phyloP scores from a whole-genome alignment of 805 yeast genomes.

The Kuraishia cidri region DNA sequence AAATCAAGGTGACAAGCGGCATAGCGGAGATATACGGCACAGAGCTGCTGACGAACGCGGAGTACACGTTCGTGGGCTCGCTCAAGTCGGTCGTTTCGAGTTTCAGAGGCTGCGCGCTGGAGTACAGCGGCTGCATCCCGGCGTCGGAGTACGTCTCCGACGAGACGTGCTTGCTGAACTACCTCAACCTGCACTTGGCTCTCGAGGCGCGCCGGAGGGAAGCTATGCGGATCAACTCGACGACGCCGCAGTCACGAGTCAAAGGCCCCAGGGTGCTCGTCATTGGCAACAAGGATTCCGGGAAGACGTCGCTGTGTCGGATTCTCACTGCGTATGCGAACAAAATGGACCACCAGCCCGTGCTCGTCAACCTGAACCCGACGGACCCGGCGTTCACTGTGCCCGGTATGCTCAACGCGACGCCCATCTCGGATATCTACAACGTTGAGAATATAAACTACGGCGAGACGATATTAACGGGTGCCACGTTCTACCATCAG shows the following conservation, averaged over 20 bases:
- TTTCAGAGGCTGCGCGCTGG: conserved; percentile 57
- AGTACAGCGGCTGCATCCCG: conserved; percentile 34
- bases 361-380: conserved; percentile 77
- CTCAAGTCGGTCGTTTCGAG: conserved; percentile 48
- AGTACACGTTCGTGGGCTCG: conserved; percentile 44
- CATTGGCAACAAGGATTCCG: conserved; percentile 64
- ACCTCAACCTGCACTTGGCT: conserved; percentile 66
- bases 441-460: conserved; percentile 66
- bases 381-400: conserved; percentile 35
- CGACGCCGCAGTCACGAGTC: conserved; percentile 2
- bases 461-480: conserved; percentile 73
- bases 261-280: conserved; percentile 51
- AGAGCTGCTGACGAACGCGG: conserved; percentile 69
- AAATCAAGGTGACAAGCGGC: conserved; percentile 51
- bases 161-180: conserved; percentile 57
- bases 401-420: conserved; percentile 82
- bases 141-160: conserved; percentile 58
- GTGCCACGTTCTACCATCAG: conserved; percentile 70
- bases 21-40: conserved; percentile 90
- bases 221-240: conserved; percentile 15
- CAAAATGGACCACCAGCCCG: conserved; percentile 58
- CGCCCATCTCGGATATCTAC: conserved; percentile 71
- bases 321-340: conserved; percentile 68
- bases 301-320: conserved; percentile 72
- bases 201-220: conserved; percentile 45